Conservation (phyloP, 2,329 filamentous ascomycete genomes). For the Epichloe gansuensis region DNA sequence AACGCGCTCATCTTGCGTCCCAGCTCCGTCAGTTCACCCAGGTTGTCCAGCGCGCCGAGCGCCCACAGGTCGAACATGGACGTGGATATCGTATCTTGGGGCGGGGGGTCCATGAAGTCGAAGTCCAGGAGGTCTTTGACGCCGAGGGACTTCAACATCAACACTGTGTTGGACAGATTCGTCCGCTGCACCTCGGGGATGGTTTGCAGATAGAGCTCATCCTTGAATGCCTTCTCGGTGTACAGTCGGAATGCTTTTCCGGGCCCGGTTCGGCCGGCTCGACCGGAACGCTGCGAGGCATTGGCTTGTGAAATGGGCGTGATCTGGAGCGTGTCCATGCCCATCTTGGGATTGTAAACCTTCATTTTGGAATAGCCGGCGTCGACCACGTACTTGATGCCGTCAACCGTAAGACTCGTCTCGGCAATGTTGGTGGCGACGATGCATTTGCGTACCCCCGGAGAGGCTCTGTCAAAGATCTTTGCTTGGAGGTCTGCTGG, state of each 20-base stretch:
- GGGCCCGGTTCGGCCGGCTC: slow-evolving; percentile 85
- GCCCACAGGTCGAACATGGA: slow-evolving; percentile 98
- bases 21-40: slow-evolving; percentile 79
- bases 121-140: slow-evolving; percentile 93
- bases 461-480: slow-evolving; percentile 84
- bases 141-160: slow-evolving; percentile 86
- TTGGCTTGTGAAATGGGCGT: slow-evolving; percentile 97
- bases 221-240: slow-evolving; percentile 87
- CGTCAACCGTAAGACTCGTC: slow-evolving; percentile 93
- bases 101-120: slow-evolving; percentile 97
- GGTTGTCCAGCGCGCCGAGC: slow-evolving; percentile 80
- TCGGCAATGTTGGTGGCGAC: slow-evolving; percentile 98
- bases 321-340: slow-evolving; percentile 97
- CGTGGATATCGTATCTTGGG: slow-evolving; percentile 93
- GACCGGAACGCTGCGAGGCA: slow-evolving; percentile 80
- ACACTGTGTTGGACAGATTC: slow-evolving; percentile 86
- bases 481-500: slow-evolving; percentile 94
- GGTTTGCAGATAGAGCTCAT: slow-evolving; percentile 91
- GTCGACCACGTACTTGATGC: slow-evolving; percentile 98
- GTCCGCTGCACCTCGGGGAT: slow-evolving; percentile 97
- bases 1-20: slow-evolving; percentile 93
- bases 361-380: slow-evolving; percentile 94
- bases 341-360: slow-evolving; percentile 97
- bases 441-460: slow-evolving; percentile 91
- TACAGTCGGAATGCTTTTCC: slow-evolving; percentile 91